Evolutionary conservation across 768 basidiomycete species (phyloP).

Genomic region (Lentinus tigrinus): DNA sequence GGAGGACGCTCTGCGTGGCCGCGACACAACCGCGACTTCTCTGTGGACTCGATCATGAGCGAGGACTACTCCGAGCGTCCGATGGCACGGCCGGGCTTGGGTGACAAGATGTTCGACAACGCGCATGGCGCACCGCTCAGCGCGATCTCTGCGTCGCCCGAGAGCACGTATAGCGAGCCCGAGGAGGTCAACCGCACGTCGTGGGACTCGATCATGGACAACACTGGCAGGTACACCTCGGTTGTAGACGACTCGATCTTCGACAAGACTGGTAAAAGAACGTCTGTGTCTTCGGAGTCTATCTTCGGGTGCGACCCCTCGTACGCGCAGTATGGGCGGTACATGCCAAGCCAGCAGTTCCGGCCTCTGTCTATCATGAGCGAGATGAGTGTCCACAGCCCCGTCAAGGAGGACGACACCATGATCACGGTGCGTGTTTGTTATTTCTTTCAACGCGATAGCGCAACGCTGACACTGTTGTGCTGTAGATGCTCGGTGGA

Average conservation of each 20-base stretch:
- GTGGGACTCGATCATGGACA: constrained; percentile 70
- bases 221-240: constrained; percentile 31
- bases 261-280: constrained; percentile 56
- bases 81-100: constrained; percentile 70
- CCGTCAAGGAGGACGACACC: constrained; percentile 70
- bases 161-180: constrained; percentile 38
- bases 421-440: constrained; percentile 65
- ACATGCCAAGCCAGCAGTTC: constrained; percentile 51
- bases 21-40: constrained; percentile 53
- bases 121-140: constrained; percentile 53
- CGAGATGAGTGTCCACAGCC: constrained; percentile 43
- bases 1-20: constrained; percentile 62
- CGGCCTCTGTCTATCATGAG: constrained; percentile 68
- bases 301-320: constrained; percentile 56
- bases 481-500: constrained; percentile 72
- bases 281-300: constrained; percentile 55
- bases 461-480: constrained; percentile 8
- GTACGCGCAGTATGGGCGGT: constrained; percentile 31
- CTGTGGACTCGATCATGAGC: constrained; percentile 65
- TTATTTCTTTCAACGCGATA: neutral
- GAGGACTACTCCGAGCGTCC: constrained; percentile 57
- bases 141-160: constrained; percentile 67
- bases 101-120: constrained; percentile 86
- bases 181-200: constrained; percentile 38
- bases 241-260: constrained; percentile 32